Percentiles rank a stretch among this genome's conserved stretches.
Conservation (phyloP, 305 asterid genomes). For the Solanum hybrid region DNA sequence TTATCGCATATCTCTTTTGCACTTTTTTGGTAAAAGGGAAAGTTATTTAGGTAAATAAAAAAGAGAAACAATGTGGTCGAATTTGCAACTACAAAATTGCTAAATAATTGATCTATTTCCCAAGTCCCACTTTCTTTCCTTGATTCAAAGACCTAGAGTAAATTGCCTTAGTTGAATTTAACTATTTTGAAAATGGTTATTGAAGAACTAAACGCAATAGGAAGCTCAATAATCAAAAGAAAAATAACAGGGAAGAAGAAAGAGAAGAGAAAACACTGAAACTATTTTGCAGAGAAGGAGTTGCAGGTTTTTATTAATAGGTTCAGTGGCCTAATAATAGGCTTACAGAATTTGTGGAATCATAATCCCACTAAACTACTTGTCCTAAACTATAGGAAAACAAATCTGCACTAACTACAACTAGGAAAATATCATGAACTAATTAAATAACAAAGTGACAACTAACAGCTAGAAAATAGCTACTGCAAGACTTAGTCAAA, state of each 20-base stretch:
- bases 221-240: too few relatives aligned
- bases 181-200: background rate
- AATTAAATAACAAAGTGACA: too few relatives aligned
- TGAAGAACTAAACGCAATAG: too few relatives aligned
- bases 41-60: too few relatives aligned
- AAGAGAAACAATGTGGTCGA: too few relatives aligned
- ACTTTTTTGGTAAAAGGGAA: too few relatives aligned
- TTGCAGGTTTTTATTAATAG: too few relatives aligned
- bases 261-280: background rate
- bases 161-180: background rate
- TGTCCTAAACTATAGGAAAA: background rate
- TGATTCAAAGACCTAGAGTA: background rate
- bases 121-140: background rate
- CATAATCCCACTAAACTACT: background rate
- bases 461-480: background rate
- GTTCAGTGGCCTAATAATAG: background rate
- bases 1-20: too few relatives aligned
- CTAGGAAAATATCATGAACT: background rate
- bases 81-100: background rate
- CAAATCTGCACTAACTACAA: too few relatives aligned
- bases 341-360: background rate
- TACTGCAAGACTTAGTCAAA: background rate
- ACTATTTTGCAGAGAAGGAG: background rate
- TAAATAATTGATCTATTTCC: background rate
- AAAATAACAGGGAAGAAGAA: too few relatives aligned